Percentiles rank a stretch among this genome's conserved stretches.
Conservation (phyloP, 352 stramenopile species). For the Pythium phragmitis region DNA sequence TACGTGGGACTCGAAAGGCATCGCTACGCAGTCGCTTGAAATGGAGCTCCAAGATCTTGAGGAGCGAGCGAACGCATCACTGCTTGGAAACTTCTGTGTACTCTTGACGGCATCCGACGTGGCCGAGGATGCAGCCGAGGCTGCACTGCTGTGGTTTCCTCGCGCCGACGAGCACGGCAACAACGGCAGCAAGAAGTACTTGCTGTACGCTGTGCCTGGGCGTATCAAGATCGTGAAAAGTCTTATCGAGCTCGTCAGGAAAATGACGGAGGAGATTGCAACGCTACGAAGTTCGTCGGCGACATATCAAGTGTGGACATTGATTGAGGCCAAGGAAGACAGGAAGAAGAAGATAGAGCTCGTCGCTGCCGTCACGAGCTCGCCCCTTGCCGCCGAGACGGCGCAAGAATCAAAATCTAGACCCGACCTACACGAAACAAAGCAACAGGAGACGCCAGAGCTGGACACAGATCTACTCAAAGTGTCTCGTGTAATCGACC, state of each 20-base stretch:
- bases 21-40: slow-evolving; percentile 43
- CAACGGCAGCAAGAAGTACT: slow-evolving; percentile 25
- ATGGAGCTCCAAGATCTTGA: slow-evolving; percentile 64
- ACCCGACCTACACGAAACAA: neutral
- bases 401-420: neutral
- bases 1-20: slow-evolving; percentile 59
- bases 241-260: slow-evolving; percentile 45
- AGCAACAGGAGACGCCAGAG: neutral
- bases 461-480: neutral
- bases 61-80: slow-evolving; percentile 27
- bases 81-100: slow-evolving; percentile 33
- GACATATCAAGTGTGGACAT: slow-evolving; percentile 44
- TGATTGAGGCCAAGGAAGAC: slow-evolving; percentile 14
- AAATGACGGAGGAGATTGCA: slow-evolving; percentile 50
- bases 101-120: slow-evolving; percentile 26
- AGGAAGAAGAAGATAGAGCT: neutral
- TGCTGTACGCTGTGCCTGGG: slow-evolving; percentile 65
- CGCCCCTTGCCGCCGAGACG: neutral
- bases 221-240: slow-evolving; percentile 67
- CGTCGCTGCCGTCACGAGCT: neutral
- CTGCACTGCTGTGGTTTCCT: slow-evolving; percentile 46
- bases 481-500: neutral
- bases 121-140: slow-evolving; percentile 5
- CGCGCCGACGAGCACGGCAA: neutral
- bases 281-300: slow-evolving; percentile 22